These are phyloP conservation scores for Colletotrichum theobromicola DNA, from an alignment of 2,329 filamentous ascomycete species.

Conservation along the genomic window DNA sequence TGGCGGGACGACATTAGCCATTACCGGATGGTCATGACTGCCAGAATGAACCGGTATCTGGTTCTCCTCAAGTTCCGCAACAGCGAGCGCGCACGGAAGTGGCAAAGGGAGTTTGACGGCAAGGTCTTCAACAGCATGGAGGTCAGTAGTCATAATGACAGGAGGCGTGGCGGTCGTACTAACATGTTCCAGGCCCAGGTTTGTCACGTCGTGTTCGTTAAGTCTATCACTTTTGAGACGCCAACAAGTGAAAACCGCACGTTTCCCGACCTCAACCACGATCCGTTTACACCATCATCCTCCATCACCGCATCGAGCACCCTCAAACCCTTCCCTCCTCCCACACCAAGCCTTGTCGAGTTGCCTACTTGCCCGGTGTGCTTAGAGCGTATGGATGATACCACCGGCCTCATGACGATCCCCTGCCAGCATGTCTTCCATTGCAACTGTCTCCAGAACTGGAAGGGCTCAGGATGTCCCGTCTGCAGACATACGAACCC, in stretches of 20 bases:
- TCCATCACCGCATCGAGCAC: slow-evolving; percentile 44
- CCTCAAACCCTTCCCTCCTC: slow-evolving; percentile 65
- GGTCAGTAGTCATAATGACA: slow-evolving; percentile 49
- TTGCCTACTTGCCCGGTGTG: slow-evolving; percentile 96
- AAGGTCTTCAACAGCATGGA: slow-evolving; percentile 93
- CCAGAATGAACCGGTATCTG: slow-evolving; percentile 88
- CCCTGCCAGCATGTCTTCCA: slow-evolving; percentile 98
- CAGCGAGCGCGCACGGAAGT: slow-evolving; percentile 74
- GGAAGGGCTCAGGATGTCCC: slow-evolving; percentile 92
- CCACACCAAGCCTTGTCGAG: slow-evolving; percentile 85
- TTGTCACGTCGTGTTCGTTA: slow-evolving; percentile 94
- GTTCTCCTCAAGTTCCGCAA: slow-evolving; percentile 93
- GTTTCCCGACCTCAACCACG: slow-evolving; percentile 65
- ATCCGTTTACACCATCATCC: slow-evolving; percentile 65
- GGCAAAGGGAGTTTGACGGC: slow-evolving; percentile 89
- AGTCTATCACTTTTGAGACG: slow-evolving; percentile 84
- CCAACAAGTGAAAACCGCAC: slow-evolving; percentile 53
- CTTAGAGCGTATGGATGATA: slow-evolving; percentile 97
- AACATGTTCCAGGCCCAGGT: slow-evolving; percentile 70
- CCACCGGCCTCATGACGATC: slow-evolving; percentile 91
- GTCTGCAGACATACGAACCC: slow-evolving; percentile 87
- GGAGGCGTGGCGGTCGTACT: slow-evolving; percentile 7
- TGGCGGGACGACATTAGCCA: slow-evolving; percentile 89
- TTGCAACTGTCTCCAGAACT: slow-evolving; percentile 93
- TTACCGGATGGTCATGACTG: slow-evolving; percentile 92